phyloP scores from a whole-genome alignment of 768 basidiomycete species.

The Calocera viscosa region DNA sequence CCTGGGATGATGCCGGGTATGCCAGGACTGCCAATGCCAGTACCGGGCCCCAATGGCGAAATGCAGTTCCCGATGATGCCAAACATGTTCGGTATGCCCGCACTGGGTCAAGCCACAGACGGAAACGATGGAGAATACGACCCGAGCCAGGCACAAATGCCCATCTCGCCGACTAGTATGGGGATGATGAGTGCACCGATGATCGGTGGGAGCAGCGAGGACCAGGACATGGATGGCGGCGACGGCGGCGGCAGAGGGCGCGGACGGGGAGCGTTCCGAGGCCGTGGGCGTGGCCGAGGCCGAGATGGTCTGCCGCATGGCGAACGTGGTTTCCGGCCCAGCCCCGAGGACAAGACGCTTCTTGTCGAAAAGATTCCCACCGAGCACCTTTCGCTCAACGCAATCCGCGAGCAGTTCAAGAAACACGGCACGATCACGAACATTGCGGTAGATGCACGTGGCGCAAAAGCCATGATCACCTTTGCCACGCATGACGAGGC shows the following conservation, averaged over 20 bases:
- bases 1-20: conserved; percentile 58
- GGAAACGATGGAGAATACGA: neutral
- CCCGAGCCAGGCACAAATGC: neutral
- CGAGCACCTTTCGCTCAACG: conserved; percentile 61
- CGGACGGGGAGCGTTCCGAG: conserved; percentile 29
- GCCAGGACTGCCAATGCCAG: conserved; percentile 33
- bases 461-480: conserved; percentile 73
- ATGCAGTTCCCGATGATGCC: conserved; percentile 7
- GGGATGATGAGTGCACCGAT: neutral
- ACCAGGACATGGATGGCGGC: neutral
- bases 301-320: conserved; percentile 27
- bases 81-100: neutral
- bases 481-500: conserved; percentile 77
- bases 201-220: neutral
- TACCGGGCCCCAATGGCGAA: conserved; percentile 8
- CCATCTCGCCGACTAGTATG: neutral
- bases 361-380: conserved; percentile 92
- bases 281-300: conserved; percentile 35
- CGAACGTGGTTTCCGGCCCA: neutral
- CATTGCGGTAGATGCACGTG: conserved; percentile 67
- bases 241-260: conserved; percentile 16
- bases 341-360: conserved; percentile 55
- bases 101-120: neutral
- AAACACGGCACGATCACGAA: conserved; percentile 87
- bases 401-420: conserved; percentile 80